phyloP scores from a whole-genome alignment of 768 basidiomycete species.

The Amanita fuliginea region DNA sequence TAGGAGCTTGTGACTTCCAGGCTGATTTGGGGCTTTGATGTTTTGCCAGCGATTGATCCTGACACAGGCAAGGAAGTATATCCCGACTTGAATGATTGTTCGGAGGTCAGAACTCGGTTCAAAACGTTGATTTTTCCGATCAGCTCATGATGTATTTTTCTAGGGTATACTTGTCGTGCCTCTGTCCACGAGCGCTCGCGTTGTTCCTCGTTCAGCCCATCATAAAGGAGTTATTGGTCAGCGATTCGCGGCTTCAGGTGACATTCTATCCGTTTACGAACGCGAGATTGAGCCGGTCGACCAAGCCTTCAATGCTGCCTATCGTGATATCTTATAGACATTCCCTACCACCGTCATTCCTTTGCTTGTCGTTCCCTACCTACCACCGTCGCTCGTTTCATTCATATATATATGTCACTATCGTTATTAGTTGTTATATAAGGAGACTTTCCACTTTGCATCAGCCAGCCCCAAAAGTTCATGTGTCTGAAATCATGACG shows the following conservation, averaged over 20 bases:
- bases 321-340: background rate
- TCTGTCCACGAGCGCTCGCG: background rate
- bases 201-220: constrained; percentile 1
- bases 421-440: background rate
- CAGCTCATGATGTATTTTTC: background rate
- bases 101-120: background rate
- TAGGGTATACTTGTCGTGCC: constrained; percentile 1
- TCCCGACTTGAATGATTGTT: background rate
- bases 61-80: background rate
- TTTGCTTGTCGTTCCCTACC: background rate
- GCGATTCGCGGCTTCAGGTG: background rate
- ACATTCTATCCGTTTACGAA: background rate
- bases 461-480: too few species aligned
- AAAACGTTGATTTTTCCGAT: background rate
- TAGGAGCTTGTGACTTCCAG: constrained; percentile 4
- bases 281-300: constrained; percentile 2
- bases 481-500: too few species aligned
- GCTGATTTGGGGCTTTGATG: constrained; percentile 4
- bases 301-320: background rate
- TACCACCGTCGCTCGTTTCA: background rate
- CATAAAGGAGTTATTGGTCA: background rate
- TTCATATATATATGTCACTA: background rate
- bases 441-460: background rate
- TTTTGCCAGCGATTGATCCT: constrained; percentile 1
- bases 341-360: background rate